Percentiles rank a stretch among this genome's conserved stretches.
These are phyloP conservation scores for Lasiodiplodia hormozganensis DNA, from an alignment of 2,329 filamentous ascomycete species.

Conservation along the genomic window DNA sequence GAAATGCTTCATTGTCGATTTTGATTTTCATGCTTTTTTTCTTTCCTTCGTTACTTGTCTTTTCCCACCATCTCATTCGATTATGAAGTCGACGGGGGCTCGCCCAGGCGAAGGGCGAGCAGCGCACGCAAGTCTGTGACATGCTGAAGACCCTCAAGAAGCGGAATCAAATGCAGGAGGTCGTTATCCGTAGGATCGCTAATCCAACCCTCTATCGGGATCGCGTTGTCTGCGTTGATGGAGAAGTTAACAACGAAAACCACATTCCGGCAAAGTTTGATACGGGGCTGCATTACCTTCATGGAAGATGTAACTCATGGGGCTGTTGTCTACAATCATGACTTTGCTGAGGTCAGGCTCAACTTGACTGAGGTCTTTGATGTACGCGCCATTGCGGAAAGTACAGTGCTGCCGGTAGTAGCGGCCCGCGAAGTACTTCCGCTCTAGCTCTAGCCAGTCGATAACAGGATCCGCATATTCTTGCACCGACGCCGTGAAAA, in stretches of 20 bases:
- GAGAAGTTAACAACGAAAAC: conserved; percentile 8
- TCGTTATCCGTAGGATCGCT: conserved; percentile 97
- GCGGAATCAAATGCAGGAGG: conserved; percentile 86
- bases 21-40: not conserved
- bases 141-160: conserved; percentile 94
- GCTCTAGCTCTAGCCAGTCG: conserved; percentile 96
- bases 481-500: conserved; percentile 97
- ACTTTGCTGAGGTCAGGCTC: conserved; percentile 97
- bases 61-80: not conserved
- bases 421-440: conserved; percentile 91
- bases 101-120: conserved; percentile 85
- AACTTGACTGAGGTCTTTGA: conserved; percentile 95
- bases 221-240: conserved; percentile 82
- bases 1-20: conserved; percentile 1
- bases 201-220: conserved; percentile 99
- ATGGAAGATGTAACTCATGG: conserved; percentile 97
- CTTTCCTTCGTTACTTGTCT: not conserved
- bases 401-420: conserved; percentile 99
- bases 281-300: conserved; percentile 68
- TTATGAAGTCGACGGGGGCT: conserved; percentile 51
- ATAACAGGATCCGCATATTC: conserved; percentile 99
- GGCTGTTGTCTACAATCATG: conserved; percentile 98
- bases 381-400: conserved; percentile 92
- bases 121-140: conserved; percentile 94
- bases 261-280: not conserved